phyloP scores from a whole-genome alignment of 805 yeast species.

The Candida mattraensis region DNA sequence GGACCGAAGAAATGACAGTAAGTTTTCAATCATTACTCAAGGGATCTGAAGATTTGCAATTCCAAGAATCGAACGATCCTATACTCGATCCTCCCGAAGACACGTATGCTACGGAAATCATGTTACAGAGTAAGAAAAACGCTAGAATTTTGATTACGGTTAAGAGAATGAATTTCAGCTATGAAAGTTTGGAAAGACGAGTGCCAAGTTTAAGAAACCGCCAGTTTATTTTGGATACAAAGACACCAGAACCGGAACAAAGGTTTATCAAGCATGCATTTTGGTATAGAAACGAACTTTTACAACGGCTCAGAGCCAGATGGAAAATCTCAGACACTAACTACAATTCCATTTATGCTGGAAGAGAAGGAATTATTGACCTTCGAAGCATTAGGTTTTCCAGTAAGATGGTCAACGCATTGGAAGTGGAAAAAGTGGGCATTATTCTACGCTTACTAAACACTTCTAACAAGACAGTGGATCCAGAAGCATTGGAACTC shows the following conservation, averaged over 20 bases:
- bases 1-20: constrained; percentile 57
- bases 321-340: constrained; percentile 50
- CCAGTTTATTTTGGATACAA: constrained; percentile 65
- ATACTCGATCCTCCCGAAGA: constrained; percentile 15
- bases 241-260: constrained; percentile 56
- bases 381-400: constrained; percentile 65
- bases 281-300: constrained; percentile 75
- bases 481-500: constrained; percentile 35
- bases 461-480: constrained; percentile 9
- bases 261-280: constrained; percentile 59
- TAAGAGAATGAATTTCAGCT: constrained; percentile 47
- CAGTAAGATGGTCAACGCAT: constrained; percentile 54
- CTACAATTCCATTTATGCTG: constrained; percentile 30
- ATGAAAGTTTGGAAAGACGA: constrained; percentile 43
- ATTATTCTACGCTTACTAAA: constrained; percentile 37
- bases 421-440: constrained; percentile 50
- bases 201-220: constrained; percentile 72
- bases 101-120: constrained; percentile 17
- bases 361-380: constrained; percentile 59
- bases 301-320: constrained; percentile 57
- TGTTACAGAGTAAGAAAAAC: constrained; percentile 28
- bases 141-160: constrained; percentile 72
- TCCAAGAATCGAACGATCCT: constrained; percentile 25
- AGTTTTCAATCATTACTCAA: constrained; percentile 24
- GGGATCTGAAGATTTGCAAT: constrained; percentile 23